A percentile compares a stretch with the other conserved stretches of the same genome.
Conservation (phyloP, 2,329 filamentous ascomycete genomes). For the Verticillium klebahnii region DNA sequence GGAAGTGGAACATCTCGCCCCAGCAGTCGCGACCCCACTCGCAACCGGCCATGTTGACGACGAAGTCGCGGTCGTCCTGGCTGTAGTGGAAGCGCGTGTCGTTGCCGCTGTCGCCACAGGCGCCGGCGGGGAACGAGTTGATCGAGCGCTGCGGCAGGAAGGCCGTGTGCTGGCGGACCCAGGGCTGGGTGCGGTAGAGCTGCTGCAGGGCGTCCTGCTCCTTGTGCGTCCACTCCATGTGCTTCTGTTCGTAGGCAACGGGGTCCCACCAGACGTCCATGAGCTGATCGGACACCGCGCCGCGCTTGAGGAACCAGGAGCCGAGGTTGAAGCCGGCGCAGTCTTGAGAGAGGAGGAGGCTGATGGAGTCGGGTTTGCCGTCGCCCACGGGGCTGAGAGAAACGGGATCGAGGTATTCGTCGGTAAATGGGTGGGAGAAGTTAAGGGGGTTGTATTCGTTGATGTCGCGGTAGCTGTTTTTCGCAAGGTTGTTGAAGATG, state of each 20-base stretch:
- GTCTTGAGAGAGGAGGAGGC: slow-evolving; percentile 87
- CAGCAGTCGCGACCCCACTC: slow-evolving; percentile 97
- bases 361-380: slow-evolving; percentile 71
- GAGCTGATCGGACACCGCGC: slow-evolving; percentile 83
- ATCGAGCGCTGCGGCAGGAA: slow-evolving; percentile 90
- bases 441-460: slow-evolving; percentile 95
- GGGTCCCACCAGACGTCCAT: slow-evolving; percentile 99
- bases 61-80: slow-evolving; percentile 78
- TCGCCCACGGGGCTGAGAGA: slow-evolving; percentile 73
- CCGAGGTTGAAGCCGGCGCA: slow-evolving; percentile 95
- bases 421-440: slow-evolving; percentile 76
- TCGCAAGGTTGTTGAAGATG: slow-evolving; percentile 75
- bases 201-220: slow-evolving; percentile 95
- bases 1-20: slow-evolving; percentile 96
- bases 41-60: slow-evolving; percentile 98
- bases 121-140: slow-evolving; percentile 89
- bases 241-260: slow-evolving; percentile 93
- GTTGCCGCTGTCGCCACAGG: slow-evolving; percentile 74
- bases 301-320: slow-evolving; percentile 86
- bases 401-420: slow-evolving; percentile 70
- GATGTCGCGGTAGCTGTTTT: slow-evolving; percentile 86
- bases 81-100: slow-evolving; percentile 81
- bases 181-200: slow-evolving; percentile 85
- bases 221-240: slow-evolving; percentile 99
- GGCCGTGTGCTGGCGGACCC: slow-evolving; percentile 82